Evolutionary conservation across 2,329 filamentous ascomycete genomes (phyloP), one percentile per base, ranked within the genome.

Genomic region (Phialophora chinensis): DNA sequence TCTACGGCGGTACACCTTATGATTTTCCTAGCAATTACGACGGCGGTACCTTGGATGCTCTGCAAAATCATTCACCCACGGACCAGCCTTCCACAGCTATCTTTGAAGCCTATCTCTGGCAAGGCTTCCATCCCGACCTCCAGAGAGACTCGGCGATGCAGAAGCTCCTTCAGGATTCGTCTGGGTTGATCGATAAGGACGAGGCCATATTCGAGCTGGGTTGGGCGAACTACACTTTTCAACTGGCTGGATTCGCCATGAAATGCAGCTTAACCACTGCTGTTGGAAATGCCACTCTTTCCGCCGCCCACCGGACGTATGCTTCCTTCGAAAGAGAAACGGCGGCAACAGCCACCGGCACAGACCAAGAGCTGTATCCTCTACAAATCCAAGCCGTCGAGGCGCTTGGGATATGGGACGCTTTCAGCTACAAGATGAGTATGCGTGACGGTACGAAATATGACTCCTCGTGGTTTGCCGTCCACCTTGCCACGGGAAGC

Each of bases 401-500:
- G 44, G 17, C 44, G 44, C 44, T 49, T 49, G 44, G 44, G 10
- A 49, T n/a, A n/a, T 49, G 44, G 44, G 44, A 49, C 23, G n/a
- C 17, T n/a, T 23, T 49, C 7, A 23, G 11, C 23, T 49, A 49
- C 17, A n/a, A n/a, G n/a, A 20, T 49, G 44, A 49, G 23, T n/a
- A 12, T n/a, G 17, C 23, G 23, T 23, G 44, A 49, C 11, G 44
- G 44, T 8, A 23, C n/a, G 7, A 49, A n/a, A 12, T n/a, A n/a
- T 49, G 44, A 49, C 4, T 49, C 44, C 1, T n/a, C 44, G 23
- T 49, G 44, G 44, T 49, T 20, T 8, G 50, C 20, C 14, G 20
- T 27, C 27, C n/a, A 53, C 25, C 20, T 25, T 14, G 50, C 50
- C 50, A 53, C 50, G n/a, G 50, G 44, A 23, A 23, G 44, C 6